phyloP scores from a whole-genome alignment of 2,329 filamentous ascomycete genomes.

The Trichoderma sp. region DNA sequence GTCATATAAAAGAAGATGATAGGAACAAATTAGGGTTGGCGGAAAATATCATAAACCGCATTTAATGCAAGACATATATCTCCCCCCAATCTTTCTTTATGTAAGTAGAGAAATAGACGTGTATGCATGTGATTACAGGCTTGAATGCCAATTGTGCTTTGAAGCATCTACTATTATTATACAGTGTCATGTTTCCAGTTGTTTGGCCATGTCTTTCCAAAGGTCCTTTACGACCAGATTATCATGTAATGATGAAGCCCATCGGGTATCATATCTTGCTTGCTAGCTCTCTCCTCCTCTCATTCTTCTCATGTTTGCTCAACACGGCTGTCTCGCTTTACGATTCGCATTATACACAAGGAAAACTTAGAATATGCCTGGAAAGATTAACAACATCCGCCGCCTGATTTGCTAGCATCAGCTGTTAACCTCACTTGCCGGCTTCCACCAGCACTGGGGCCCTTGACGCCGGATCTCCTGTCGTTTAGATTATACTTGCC shows the following conservation, averaged over 20 bases:
- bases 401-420: constrained; percentile 42
- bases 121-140: background rate
- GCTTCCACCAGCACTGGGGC: constrained; percentile 54
- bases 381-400: constrained; percentile 50
- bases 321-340: background rate
- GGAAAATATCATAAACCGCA: constrained; percentile 30
- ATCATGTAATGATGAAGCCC: constrained; percentile 19
- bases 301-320: background rate
- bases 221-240: background rate
- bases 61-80: constrained; percentile 37
- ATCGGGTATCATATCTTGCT: constrained; percentile 35
- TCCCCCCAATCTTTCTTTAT: constrained; percentile 25
- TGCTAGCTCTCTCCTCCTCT: background rate
- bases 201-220: background rate
- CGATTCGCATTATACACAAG: constrained; percentile 2
- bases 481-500: constrained; percentile 95
- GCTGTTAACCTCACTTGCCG: constrained; percentile 50
- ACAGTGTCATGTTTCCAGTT: constrained; percentile 6
- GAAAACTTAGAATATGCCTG: constrained; percentile 23
- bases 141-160: constrained; percentile 31
- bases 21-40: constrained; percentile 25
- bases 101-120: background rate
- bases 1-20: constrained; percentile 21
- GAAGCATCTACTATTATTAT: constrained; percentile 36
- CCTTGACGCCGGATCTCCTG: constrained; percentile 87